A percentile compares a stretch with the other conserved stretches of the same genome.
Conservation (phyloP, 1,284 basidiomycete genomes). For the Wolfiporia cocos region DNA sequence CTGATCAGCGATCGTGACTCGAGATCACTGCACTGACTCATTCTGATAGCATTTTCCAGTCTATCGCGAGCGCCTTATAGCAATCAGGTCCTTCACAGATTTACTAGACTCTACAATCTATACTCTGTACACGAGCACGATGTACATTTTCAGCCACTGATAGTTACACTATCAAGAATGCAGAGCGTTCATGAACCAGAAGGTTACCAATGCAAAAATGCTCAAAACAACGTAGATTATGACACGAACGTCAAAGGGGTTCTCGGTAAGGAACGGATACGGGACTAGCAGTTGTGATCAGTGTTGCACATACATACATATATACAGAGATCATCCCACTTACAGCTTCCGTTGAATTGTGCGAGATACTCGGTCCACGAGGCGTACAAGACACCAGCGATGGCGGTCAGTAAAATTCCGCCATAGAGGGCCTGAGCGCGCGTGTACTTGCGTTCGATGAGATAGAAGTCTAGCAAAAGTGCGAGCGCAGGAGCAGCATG, state of each 20-base stretch:
- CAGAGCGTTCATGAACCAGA: slow-evolving; percentile 48
- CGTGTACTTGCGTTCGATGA: slow-evolving; percentile 58
- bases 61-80: too few relatives aligned
- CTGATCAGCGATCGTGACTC: too few relatives aligned
- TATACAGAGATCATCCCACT: slow-evolving; percentile 23
- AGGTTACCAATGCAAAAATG: slow-evolving; percentile 47
- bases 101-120: too few relatives aligned
- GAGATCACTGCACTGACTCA: too few relatives aligned
- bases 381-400: slow-evolving; percentile 48
- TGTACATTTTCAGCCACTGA: too few relatives aligned
- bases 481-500: slow-evolving; percentile 60
- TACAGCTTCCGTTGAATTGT: slow-evolving; percentile 55
- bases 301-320: background rate
- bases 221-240: slow-evolving; percentile 54
- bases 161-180: too few relatives aligned
- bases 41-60: too few relatives aligned
- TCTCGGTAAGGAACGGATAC: slow-evolving; percentile 75
- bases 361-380: slow-evolving; percentile 70
- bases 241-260: slow-evolving; percentile 44
- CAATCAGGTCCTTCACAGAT: too few relatives aligned
- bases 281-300: slow-evolving; percentile 44
- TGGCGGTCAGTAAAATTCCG: slow-evolving; percentile 38
- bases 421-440: slow-evolving; percentile 35
- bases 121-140: too few relatives aligned
- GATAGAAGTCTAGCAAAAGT: slow-evolving; percentile 65